phyloP scores from a whole-genome alignment of 2,329 filamentous ascomycete species.

The Paracoccidioides lutzii region DNA sequence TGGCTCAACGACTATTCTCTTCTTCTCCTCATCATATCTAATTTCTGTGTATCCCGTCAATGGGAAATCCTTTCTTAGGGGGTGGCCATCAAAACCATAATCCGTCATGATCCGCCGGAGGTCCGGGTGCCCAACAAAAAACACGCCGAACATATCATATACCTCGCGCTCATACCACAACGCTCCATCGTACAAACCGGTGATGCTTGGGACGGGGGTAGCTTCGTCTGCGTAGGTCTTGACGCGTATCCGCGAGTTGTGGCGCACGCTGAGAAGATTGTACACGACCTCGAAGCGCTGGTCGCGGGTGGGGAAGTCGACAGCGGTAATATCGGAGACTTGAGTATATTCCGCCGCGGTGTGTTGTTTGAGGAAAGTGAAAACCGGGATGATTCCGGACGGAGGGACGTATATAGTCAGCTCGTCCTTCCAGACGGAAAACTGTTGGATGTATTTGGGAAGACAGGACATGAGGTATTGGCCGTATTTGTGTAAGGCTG shows the following conservation, averaged over 20 bases:
- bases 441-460: slow-evolving; percentile 97
- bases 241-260: slow-evolving; percentile 92
- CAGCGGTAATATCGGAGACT: slow-evolving; percentile 80
- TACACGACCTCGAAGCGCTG: slow-evolving; percentile 97
- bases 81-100: slow-evolving; percentile 97
- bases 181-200: slow-evolving; percentile 77
- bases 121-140: slow-evolving; percentile 92
- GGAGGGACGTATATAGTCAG: slow-evolving; percentile 88
- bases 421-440: slow-evolving; percentile 99
- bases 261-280: slow-evolving; percentile 87
- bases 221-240: slow-evolving; percentile 99
- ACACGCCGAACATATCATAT: slow-evolving; percentile 94
- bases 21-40: slow-evolving; percentile 98
- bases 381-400: slow-evolving; percentile 75
- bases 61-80: slow-evolving; percentile 93
- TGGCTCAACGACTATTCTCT: slow-evolving; percentile 95
- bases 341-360: slow-evolving; percentile 94
- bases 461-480: slow-evolving; percentile 93
- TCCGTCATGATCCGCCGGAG: slow-evolving; percentile 97
- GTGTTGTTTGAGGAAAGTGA: slow-evolving; percentile 94
- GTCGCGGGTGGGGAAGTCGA: slow-evolving; percentile 90
- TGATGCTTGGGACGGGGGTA: slow-evolving; percentile 80
- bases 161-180: slow-evolving; percentile 99
- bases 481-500: slow-evolving; percentile 84
- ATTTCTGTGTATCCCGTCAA: slow-evolving; percentile 97